Evolutionary conservation across 139 green algal species (phyloP).

Genomic region (Micractinium sp.): DNA sequence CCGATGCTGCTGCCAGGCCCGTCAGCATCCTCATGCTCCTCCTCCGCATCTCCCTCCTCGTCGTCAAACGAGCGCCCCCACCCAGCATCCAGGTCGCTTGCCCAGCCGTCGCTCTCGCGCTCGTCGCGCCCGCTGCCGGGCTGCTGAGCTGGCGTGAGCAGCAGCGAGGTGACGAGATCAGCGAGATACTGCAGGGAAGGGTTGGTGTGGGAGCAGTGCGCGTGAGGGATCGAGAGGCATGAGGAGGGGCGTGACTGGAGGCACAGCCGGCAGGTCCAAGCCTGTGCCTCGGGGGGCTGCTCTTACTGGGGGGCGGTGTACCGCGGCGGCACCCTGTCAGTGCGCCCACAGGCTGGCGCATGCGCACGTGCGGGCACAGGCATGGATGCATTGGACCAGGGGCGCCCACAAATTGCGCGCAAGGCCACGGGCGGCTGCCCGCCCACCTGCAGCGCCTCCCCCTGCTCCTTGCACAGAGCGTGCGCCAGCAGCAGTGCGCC

Average conservation of each 20-base stretch:
- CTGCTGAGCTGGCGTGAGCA: not conserved
- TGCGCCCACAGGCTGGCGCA: too few species aligned
- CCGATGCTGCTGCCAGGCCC: not conserved
- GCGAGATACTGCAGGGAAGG: not conserved
- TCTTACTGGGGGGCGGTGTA: too few species aligned
- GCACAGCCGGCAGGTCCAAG: too few species aligned
- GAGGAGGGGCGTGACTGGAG: too few species aligned
- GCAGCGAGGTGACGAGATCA: not conserved
- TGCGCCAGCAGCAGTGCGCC: slow-evolving; percentile 11
- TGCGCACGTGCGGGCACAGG: too few species aligned
- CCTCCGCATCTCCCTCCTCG: not conserved
- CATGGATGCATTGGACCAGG: too few species aligned
- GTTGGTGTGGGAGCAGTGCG: too few species aligned
- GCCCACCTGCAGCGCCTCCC: not conserved
- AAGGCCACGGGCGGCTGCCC: too few species aligned
- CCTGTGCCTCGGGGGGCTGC: too few species aligned
- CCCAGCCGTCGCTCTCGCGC: not conserved
- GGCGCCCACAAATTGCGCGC: too few species aligned
- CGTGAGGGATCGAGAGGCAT: too few species aligned
- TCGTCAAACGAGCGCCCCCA: not conserved
- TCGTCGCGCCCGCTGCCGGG: not conserved
- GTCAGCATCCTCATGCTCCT: not conserved
- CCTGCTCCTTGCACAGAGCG: not conserved
- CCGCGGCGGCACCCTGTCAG: too few species aligned
- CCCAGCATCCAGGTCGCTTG: not conserved